phyloP scores from a whole-genome alignment of 1,139 yeast species.

The Geotrichum carabidarum region DNA sequence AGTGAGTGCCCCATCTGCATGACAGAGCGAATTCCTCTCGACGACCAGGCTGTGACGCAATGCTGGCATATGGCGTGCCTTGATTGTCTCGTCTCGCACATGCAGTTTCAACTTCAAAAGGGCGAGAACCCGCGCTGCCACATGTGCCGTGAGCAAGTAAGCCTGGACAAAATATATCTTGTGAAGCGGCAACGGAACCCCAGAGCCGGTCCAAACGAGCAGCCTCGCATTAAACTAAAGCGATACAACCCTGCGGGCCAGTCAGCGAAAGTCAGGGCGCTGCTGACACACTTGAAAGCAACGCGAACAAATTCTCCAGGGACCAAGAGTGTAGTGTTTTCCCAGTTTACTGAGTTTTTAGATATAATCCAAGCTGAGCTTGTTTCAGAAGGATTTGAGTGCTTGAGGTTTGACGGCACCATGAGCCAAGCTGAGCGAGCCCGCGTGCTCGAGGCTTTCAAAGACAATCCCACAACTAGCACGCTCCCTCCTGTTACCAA shows the following conservation, averaged over 20 bases:
- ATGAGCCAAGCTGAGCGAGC: constrained; percentile 64
- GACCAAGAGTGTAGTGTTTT: constrained; percentile 79
- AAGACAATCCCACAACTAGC: constrained; percentile 37
- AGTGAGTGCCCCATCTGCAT: constrained; percentile 86
- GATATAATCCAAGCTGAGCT: constrained; percentile 70
- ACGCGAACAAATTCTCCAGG: constrained; percentile 53
- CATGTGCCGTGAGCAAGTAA: constrained; percentile 37
- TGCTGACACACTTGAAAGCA: constrained; percentile 53
- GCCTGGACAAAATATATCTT: constrained; percentile 29
- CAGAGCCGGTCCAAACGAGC: background rate
- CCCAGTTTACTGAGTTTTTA: constrained; percentile 81
- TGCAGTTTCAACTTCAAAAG: constrained; percentile 38
- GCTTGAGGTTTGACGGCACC: constrained; percentile 77
- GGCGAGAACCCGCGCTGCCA: constrained; percentile 38
- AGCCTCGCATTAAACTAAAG: constrained; percentile 7
- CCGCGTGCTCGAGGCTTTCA: constrained; percentile 54
- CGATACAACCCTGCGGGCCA: constrained; percentile 24
- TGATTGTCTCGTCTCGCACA: constrained; percentile 67
- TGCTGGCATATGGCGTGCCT: constrained; percentile 82
- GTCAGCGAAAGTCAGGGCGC: constrained; percentile 73
- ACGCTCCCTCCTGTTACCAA: background rate
- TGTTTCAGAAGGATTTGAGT: constrained; percentile 41
- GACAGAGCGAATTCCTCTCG: constrained; percentile 48
- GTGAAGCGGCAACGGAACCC: constrained; percentile 24
- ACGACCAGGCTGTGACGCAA: constrained; percentile 60